Conservation (phyloP, 179 eudicot genomes). For the Silene coronaria region DNA sequence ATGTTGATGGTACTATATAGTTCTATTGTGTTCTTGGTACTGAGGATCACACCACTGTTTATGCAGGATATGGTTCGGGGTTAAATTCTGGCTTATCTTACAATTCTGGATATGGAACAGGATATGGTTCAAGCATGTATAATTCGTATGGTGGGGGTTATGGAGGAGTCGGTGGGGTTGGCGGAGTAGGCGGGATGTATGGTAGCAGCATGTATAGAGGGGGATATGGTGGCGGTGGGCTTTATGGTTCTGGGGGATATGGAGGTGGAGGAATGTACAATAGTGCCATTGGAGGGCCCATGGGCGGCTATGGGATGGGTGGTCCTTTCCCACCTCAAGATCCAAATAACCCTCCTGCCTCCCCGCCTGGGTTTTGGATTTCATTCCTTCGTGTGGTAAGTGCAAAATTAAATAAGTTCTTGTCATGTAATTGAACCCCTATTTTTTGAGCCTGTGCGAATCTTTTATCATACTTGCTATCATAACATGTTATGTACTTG, state of each 20-base stretch:
- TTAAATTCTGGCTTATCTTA: slow-evolving; percentile 41
- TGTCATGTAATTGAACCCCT: neutral
- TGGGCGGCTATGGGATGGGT: slow-evolving; percentile 63
- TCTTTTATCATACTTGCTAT: neutral
- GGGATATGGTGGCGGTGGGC: slow-evolving; percentile 51
- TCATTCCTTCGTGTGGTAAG: slow-evolving; percentile 92
- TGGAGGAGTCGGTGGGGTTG: slow-evolving; percentile 59
- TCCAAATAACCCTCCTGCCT: slow-evolving; percentile 82
- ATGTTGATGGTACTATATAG: neutral
- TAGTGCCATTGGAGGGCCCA: slow-evolving; percentile 32
- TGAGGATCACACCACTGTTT: slow-evolving; percentile 8
- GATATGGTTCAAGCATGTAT: slow-evolving; percentile 59
- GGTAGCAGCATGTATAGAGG: slow-evolving; percentile 67
- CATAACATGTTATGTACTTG: neutral
- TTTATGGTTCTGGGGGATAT: slow-evolving; percentile 49
- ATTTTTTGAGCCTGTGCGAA: neutral
- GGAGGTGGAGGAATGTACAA: slow-evolving; percentile 40
- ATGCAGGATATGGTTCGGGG: slow-evolving; percentile 63
- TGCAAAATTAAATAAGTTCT: neutral
- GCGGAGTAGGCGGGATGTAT: slow-evolving; percentile 52
- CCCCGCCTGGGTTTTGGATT: slow-evolving; percentile 96
- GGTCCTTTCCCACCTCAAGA: slow-evolving; percentile 80
- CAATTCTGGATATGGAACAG: slow-evolving; percentile 61
- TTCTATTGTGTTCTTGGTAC: slow-evolving; percentile 9
- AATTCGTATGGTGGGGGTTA: slow-evolving; percentile 53